A percentile compares a stretch with the other conserved stretches of the same genome.
Conservation (phyloP, 352 stramenopile species). For the Globisporangium alternatum region DNA sequence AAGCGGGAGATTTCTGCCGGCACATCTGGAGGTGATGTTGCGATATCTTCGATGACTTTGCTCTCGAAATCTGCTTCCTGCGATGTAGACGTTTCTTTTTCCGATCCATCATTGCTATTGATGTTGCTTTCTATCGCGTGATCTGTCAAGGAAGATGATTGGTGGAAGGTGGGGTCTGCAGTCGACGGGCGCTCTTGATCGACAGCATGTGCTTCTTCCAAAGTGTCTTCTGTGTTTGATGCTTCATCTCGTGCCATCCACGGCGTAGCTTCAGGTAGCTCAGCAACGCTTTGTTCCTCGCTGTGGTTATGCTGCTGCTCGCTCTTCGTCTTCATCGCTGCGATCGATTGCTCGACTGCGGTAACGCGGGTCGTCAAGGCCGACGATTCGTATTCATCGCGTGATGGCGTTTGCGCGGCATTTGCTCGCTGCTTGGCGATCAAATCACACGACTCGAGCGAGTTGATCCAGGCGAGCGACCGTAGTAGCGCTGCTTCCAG, state of each 20-base stretch:
- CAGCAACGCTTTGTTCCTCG: not conserved
- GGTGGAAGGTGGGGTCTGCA: not conserved
- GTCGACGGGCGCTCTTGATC: not conserved
- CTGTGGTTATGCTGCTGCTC: not conserved
- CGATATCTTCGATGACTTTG: not conserved
- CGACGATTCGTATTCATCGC: not conserved
- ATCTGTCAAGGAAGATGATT: not conserved
- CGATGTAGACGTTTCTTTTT: not conserved
- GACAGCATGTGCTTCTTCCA: not conserved
- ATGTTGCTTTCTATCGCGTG: not conserved
- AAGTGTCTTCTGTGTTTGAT: no score
- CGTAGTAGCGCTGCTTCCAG: conserved; percentile 21
- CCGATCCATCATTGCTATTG: not conserved
- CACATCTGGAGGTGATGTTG: not conserved
- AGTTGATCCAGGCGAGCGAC: conserved; percentile 43
- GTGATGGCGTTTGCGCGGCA: no score
- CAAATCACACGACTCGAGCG: conserved; percentile 24
- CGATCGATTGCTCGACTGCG: conserved; percentile 15
- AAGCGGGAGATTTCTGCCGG: not conserved
- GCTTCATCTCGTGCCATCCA: no score
- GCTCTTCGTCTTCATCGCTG: conserved; percentile 4
- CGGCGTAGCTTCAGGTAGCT: not conserved
- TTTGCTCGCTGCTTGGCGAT: not conserved
- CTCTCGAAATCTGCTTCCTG: not conserved
- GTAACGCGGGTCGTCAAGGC: not conserved